Percentiles rank a stretch among this genome's conserved stretches.
Conservation (phyloP, 148 eudicot genomes). For the Cornus controversa region DNA sequence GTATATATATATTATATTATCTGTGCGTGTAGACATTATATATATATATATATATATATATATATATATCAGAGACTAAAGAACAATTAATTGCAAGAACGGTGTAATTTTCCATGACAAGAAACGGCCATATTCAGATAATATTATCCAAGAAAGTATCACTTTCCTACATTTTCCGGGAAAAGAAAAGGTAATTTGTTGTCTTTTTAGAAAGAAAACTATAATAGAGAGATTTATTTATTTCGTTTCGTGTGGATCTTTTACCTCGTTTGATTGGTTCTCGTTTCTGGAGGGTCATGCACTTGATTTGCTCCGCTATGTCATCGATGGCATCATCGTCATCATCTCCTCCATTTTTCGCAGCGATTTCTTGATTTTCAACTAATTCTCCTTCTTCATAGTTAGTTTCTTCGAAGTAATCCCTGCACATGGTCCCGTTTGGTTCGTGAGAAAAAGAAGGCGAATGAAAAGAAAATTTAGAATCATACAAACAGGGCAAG, state of each 20-base stretch:
- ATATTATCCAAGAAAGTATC: background rate
- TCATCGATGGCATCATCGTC: constrained; percentile 9
- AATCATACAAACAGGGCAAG: background rate
- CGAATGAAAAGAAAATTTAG: background rate
- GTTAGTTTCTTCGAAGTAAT: constrained; percentile 19
- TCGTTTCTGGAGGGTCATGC: constrained; percentile 23
- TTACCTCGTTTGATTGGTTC: constrained; percentile 13
- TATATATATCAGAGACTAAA: no score
- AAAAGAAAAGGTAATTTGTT: background rate
- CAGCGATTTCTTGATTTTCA: background rate
- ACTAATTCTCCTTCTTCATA: constrained; percentile 1
- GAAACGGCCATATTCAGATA: background rate
- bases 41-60: no score
- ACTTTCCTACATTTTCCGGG: constrained; percentile 9
- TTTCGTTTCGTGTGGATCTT: background rate
- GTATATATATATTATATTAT: no score
- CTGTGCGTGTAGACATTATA: no score
- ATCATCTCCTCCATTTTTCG: constrained; percentile 3
- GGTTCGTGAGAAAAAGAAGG: constrained; percentile 13
- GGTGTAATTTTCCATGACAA: no score
- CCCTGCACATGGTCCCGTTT: constrained; percentile 17
- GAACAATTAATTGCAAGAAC: no score
- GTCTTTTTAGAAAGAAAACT: background rate
- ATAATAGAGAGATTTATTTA: background rate
- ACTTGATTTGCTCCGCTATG: constrained; percentile 15